Conservation (phyloP, 2,329 filamentous ascomycete species). For the Colletotrichum liriopes region DNA sequence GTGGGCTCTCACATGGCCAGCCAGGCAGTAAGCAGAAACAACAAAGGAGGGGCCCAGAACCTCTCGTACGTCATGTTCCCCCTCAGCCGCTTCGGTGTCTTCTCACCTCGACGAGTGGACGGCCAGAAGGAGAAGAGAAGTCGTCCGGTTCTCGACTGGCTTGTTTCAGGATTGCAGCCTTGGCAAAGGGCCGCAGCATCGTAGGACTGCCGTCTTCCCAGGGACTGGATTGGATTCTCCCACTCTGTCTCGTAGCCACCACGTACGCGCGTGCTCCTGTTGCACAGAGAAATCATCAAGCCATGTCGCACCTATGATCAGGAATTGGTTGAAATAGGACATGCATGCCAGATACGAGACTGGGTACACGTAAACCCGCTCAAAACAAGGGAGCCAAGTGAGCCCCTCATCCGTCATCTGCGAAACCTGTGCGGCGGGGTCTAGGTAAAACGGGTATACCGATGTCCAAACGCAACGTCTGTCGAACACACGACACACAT, state of each 20-base stretch:
- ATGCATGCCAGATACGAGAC: slow-evolving; percentile 1
- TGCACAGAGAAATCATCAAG: neutral
- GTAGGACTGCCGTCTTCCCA: neutral
- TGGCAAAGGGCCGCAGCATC: slow-evolving; percentile 22
- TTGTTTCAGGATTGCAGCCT: slow-evolving; percentile 24
- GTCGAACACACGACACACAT: neutral
- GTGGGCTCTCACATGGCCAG: neutral
- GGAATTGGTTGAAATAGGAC: neutral
- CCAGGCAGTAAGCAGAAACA: slow-evolving; percentile 1
- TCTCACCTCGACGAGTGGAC: neutral
- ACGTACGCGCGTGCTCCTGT: slow-evolving; percentile 5
- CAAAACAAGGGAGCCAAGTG: neutral
- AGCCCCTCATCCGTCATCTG: neutral
- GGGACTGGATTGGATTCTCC: neutral
- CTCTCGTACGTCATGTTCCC: slow-evolving; percentile 21
- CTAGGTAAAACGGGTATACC: neutral
- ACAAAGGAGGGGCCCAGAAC: slow-evolving; percentile 17
- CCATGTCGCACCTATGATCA: neutral
- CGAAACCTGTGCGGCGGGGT: neutral
- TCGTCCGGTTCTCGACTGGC: slow-evolving; percentile 19
- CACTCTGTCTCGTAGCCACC: neutral
- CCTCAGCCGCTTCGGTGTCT: neutral
- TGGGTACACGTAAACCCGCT: neutral
- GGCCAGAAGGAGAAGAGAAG: slow-evolving; percentile 4
- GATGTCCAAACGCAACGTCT: neutral